These are phyloP conservation scores for Magnolia changhungtana DNA, from an alignment of 164 flowering plant genomes.

Conservation along the genomic window DNA sequence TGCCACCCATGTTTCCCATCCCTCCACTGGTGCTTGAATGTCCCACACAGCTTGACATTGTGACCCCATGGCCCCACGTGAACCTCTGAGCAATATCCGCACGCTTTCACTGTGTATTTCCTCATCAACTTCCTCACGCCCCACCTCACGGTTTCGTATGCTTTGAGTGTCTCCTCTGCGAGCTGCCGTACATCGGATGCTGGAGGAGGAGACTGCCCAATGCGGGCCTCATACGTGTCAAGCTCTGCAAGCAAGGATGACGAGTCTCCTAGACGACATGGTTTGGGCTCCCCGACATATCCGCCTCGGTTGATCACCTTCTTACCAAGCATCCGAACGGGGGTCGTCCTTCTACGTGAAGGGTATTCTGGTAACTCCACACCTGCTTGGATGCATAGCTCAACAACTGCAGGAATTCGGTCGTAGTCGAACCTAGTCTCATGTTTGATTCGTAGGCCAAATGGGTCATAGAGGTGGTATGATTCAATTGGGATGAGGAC, in stretches of 20 bases:
- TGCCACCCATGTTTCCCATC: slow-evolving; percentile 99
- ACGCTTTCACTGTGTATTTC: slow-evolving; percentile 82
- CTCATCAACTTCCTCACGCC: slow-evolving; percentile 69
- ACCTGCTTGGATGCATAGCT: slow-evolving; percentile 96
- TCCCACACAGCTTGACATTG: slow-evolving; percentile 85
- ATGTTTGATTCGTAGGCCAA: slow-evolving; percentile 80
- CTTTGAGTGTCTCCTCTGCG: slow-evolving; percentile 67
- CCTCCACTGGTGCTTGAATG: slow-evolving; percentile 92
- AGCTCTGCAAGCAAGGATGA: slow-evolving; percentile 41
- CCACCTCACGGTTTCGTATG: slow-evolving; percentile 58
- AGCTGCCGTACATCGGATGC: slow-evolving; percentile 45
- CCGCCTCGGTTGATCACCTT: slow-evolving; percentile 81
- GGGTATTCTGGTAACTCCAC: slow-evolving; percentile 83
- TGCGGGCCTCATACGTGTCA: slow-evolving; percentile 51
- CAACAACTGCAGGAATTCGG: slow-evolving; percentile 89
- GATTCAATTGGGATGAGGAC: slow-evolving; percentile 79
- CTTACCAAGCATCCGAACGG: slow-evolving; percentile 78
- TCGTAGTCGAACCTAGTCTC: slow-evolving; percentile 79
- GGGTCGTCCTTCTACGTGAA: slow-evolving; percentile 70
- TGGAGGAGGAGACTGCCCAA: slow-evolving; percentile 38
- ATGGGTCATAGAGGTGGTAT: slow-evolving; percentile 91
- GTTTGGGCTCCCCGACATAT: slow-evolving; percentile 54
- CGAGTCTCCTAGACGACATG: slow-evolving; percentile 23
- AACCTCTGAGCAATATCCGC: slow-evolving; percentile 95
- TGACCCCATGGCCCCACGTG: slow-evolving; percentile 99